Evolutionary conservation across 1,284 basidiomycete genomes (phyloP).

Genomic region (Cystodermella granulosa): DNA sequence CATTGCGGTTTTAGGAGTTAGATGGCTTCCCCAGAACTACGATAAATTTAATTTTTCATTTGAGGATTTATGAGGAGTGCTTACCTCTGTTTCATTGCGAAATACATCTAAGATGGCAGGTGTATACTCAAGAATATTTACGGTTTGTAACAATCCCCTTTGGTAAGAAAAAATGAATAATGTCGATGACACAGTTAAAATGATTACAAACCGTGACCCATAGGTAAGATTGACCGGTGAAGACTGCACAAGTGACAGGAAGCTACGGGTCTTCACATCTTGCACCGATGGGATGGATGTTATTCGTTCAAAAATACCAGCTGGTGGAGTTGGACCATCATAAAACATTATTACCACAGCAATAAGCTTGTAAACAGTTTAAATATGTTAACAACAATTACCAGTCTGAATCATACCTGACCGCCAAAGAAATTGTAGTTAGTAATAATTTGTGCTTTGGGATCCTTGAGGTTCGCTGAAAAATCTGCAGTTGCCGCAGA

Average conservation of each 20-base stretch:
- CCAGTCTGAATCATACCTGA: too few species aligned
- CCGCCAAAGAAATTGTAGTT: too few species aligned
- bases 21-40: conserved; percentile 37
- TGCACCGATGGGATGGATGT: conserved; percentile 38
- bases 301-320: conserved; percentile 49
- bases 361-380: conserved; percentile 3
- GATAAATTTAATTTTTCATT: not conserved
- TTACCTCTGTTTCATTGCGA: conserved; percentile 49
- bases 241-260: conserved; percentile 37
- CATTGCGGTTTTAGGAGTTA: conserved; percentile 27
- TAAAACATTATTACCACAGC: conserved; percentile 48
- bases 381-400: too few species aligned
- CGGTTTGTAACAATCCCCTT: too few species aligned
- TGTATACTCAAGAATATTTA: too few species aligned
- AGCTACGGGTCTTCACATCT: conserved; percentile 40
- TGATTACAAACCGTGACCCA: too few species aligned
- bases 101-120: conserved; percentile 50
- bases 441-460: too few species aligned
- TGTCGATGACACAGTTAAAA: too few species aligned
- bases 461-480: conserved; percentile 45
- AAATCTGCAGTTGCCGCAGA: too few species aligned
- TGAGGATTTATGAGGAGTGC: conserved; percentile 12
- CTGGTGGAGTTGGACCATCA: conserved; percentile 46
- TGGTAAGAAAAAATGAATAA: too few species aligned
- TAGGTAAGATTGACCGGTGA: conserved; percentile 38